Evolutionary conservation across 2,329 filamentous ascomycete species (phyloP).

Genomic region (Colletotrichum zoysiae): DNA sequence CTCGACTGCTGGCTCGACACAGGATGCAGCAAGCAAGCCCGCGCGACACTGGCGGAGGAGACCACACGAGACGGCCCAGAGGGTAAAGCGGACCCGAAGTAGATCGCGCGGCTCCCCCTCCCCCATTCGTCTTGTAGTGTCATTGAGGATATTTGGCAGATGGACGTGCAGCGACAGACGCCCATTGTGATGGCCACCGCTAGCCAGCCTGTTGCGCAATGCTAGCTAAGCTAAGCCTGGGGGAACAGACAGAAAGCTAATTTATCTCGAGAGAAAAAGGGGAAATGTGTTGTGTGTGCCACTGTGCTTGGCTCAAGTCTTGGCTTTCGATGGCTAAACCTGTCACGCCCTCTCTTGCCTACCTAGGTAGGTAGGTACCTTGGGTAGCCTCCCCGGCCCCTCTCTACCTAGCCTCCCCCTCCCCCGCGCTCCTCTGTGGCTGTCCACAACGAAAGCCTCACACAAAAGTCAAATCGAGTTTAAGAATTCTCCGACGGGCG

Average conservation of each 20-base stretch:
- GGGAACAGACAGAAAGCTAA: conserved; percentile 17
- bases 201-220: too few species aligned
- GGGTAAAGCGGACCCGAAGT: conserved; percentile 15
- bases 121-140: neutral
- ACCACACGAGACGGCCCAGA: conserved; percentile 18
- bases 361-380: too few species aligned
- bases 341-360: conserved; percentile 19
- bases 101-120: neutral
- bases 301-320: conserved; percentile 34
- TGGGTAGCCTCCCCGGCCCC: neutral
- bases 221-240: conserved; percentile 5
- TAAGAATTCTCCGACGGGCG: conserved; percentile 37
- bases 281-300: conserved; percentile 15
- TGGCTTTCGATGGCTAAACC: conserved; percentile 29
- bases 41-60: conserved; percentile 21
- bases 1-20: conserved; percentile 1
- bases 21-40: conserved; percentile 13
- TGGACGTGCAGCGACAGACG: neutral
- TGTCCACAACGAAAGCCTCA: conserved; percentile 15
- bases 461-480: conserved; percentile 36
- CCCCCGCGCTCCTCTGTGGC: conserved; percentile 28
- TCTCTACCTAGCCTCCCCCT: conserved; percentile 27
- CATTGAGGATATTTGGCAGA: conserved; percentile 11
- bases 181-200: neutral
- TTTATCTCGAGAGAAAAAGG: neutral